phyloP scores from a whole-genome alignment of 176 grass and related monocot species.

The Aegilops sharonensis region DNA sequence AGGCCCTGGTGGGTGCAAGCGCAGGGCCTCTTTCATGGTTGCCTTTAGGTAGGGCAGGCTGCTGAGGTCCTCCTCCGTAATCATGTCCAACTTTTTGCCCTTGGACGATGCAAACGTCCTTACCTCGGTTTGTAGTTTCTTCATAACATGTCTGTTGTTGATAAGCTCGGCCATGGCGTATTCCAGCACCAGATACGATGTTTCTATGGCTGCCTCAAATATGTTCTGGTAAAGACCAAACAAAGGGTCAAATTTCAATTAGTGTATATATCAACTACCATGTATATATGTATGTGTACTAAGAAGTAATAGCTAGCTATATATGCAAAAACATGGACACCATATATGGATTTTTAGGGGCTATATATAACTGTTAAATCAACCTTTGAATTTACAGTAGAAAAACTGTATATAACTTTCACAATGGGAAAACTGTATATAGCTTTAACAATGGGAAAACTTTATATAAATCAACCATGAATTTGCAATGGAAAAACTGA shows the following conservation, averaged over 20 bases:
- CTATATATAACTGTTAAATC: too few species aligned
- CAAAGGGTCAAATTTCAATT: not conserved
- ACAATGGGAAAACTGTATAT: not conserved
- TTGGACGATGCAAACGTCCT: not conserved
- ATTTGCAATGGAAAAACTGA: not conserved
- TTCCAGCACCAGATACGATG: conserved; percentile 19
- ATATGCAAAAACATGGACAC: too few species aligned
- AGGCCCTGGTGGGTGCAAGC: conserved; percentile 38
- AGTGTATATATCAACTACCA: not conserved
- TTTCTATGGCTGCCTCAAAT: not conserved
- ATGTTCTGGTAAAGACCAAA: not conserved
- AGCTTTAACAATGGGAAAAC: too few species aligned
- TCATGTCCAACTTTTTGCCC: not conserved
- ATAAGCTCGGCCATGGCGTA: conserved; percentile 37
- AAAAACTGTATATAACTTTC: too few species aligned
- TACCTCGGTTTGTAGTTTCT: conserved; percentile 31
- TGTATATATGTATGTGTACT: too few species aligned
- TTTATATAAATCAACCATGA: too few species aligned
- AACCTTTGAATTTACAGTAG: too few species aligned
- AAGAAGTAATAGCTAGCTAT: too few species aligned
- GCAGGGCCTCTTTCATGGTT: conserved; percentile 31
- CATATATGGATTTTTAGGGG: too few species aligned
- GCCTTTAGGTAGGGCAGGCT: conserved; percentile 30
- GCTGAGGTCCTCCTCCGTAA: conserved; percentile 21
- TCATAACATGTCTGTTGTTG: conserved; percentile 10